Evolutionary conservation across 1,139 yeast species (phyloP).

Genomic region (Yamadazyma friedrichii): DNA sequence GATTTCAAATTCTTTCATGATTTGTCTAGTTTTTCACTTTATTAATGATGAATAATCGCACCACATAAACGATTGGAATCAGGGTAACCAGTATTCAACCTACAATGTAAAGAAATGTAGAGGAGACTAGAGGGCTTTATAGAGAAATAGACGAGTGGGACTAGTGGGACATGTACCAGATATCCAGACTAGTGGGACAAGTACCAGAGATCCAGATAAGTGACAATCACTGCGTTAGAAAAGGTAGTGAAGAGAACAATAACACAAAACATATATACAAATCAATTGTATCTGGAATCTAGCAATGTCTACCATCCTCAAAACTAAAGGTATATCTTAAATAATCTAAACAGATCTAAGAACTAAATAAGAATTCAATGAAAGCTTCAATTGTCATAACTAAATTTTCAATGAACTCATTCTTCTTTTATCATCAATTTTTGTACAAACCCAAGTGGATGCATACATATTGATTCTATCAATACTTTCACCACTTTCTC

Average conservation of each 20-base stretch:
- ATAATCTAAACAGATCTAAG: background rate
- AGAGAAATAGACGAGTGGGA: too few species aligned
- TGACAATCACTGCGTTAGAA: background rate
- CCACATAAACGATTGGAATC: background rate
- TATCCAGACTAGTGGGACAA: too few species aligned
- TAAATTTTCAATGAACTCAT: slow-evolving; percentile 42
- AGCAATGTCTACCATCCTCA: background rate
- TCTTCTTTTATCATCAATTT: slow-evolving; percentile 33
- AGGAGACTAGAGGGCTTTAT: too few species aligned
- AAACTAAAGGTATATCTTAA: background rate
- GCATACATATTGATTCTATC: slow-evolving; percentile 88
- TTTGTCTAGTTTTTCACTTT: background rate
- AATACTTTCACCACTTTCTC: slow-evolving; percentile 61
- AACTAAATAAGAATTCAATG: background rate
- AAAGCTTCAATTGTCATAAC: background rate
- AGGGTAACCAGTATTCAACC: too few species aligned
- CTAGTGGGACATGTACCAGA: too few species aligned
- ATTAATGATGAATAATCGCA: background rate
- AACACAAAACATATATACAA: slow-evolving; percentile 4
- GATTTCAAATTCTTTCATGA: slow-evolving; percentile 41
- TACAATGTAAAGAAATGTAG: too few species aligned
- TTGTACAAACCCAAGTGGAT: slow-evolving; percentile 81
- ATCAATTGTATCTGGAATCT: slow-evolving; percentile 6
- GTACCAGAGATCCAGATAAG: too few species aligned
- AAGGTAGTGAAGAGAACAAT: background rate